Evolutionary conservation across 345 rosid species (phyloP), one percentile per base, ranked within the genome.

Genomic region (Erysimum cheiranthoides): DNA sequence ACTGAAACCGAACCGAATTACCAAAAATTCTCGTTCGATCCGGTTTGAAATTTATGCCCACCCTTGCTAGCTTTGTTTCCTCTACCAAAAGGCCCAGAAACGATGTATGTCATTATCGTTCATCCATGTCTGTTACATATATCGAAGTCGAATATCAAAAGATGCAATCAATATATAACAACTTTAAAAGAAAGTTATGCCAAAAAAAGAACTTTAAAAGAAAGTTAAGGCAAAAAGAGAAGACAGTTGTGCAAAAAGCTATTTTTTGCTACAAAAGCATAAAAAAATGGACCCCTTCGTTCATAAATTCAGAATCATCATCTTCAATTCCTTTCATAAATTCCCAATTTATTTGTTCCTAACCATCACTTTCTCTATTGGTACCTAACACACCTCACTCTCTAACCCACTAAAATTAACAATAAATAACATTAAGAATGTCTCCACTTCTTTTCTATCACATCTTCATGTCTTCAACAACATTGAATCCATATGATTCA

Each of bases 321-420:
- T 75, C 73, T 67, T 75, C 36, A 60, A 61, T 60, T 50, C 74
- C 62, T 75, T 68, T 60, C 54, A 68, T 58, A 47, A 74, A 74
- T 64, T 65, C 58, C 57, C 57, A n/a, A 73, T 73, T 73, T 31
- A 73, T 65, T 9, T 34, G 34, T 17, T 57, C 52, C 13, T 35
- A 65, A 73, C 43, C 1, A 59, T 67, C 61, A 18, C 73, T 75
- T 67, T 75, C 73, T 59, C 52, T 50, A 31, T 59, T 59, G 73
- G 73, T 49, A 75, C 73, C 73, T 49, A 59, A 67, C 73, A 67
- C 61, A 60, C 36, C 69, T 68, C 31, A 51, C 30, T 39, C 61
- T 75, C 73, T 75, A 68, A 51, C 79, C 79, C 62, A 75, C 69
- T 75, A 31, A 18, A 31, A 25, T 6, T 8, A 57, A 47, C 46